Evolutionary conservation across 306 rosid species (phyloP).

Genomic region (Malus sylvestris): DNA sequence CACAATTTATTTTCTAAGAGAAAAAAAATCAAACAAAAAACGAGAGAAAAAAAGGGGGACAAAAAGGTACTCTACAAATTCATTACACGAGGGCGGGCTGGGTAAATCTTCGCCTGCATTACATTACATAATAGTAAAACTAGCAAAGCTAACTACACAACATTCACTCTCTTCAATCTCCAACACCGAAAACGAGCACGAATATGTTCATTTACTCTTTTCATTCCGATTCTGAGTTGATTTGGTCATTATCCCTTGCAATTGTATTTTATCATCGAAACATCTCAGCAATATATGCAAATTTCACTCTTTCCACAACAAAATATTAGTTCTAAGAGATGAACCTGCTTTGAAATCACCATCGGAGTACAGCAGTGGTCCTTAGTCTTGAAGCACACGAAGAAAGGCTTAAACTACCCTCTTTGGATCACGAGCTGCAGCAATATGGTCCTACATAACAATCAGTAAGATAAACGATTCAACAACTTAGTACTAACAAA

Average conservation of each 20-base stretch:
- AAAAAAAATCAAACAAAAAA: background rate
- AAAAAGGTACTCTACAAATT: slow-evolving; percentile 5
- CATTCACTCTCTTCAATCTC: slow-evolving; percentile 27
- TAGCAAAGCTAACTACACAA: slow-evolving; percentile 27
- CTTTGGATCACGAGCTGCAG: slow-evolving; percentile 82
- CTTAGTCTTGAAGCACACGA: slow-evolving; percentile 16
- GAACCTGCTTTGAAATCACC: slow-evolving; percentile 10
- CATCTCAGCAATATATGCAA: slow-evolving; percentile 5
- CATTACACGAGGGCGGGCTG: background rate
- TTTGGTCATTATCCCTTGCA: slow-evolving; percentile 19
- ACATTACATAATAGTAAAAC: slow-evolving; percentile 21
- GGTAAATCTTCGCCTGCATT: slow-evolving; percentile 18
- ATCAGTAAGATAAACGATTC: background rate
- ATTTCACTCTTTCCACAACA: slow-evolving; percentile 18
- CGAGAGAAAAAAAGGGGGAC: background rate
- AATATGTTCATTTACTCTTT: slow-evolving; percentile 13
- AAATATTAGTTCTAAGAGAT: slow-evolving; percentile 17
- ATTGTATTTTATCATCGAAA: slow-evolving; percentile 18
- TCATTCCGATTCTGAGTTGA: slow-evolving; percentile 20
- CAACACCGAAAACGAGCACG: slow-evolving; percentile 6
- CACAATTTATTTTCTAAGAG: background rate
- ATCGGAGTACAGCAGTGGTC: slow-evolving; percentile 13
- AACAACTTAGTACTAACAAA: background rate
- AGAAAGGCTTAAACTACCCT: slow-evolving; percentile 40
- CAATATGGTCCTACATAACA: slow-evolving; percentile 73